Base-by-base conservation (phyloP, 331 rosid species). In the Erythrophleum ivorense region DNA sequence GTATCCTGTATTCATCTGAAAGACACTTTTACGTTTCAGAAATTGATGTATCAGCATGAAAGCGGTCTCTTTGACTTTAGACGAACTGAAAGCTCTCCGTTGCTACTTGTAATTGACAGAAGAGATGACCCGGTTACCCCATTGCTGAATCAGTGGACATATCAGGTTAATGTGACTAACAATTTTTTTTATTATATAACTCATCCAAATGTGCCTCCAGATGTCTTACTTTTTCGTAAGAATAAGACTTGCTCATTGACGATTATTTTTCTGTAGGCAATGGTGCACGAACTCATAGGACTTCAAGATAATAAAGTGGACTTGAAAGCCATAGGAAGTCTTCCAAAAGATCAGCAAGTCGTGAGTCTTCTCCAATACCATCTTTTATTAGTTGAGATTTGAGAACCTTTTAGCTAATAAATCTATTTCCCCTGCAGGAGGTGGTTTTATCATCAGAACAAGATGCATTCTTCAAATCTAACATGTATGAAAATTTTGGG, bases 71-170 rank as follows among this genome's bases (percentile, higher is more conserved):
- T 94, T 76, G 94, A 91, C 85, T 94, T 92, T 87, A 90, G 97
- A 80, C 90, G 95, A 84, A 91, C 81, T 59, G 98, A 94, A 85
- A 84, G 90, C 77, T 88, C 97, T 82, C 98, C 98, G 0, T 80
- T 94, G 80, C 88, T 92, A 79, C 86, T 94, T 87, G 95, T 94
- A 71, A 86, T 94, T 81, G 97, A 94, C 88, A 88, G 97, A 89
- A 94, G 97, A 80, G 97, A 94, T 80, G 97, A 94, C 83, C 98
- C 98, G n/a, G 90, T 94, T 64, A 91, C 97, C 75, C 94, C 97
- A 0, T 85, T 94, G 86, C 88, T 94, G 73, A 91, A 94, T 85
- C 97, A 92, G 46, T 94, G 98, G 98, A 94, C 98, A 46, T 94
- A 92, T 88, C 97, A 94, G 97, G 98, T 92, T 84, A 48, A 34